Base-by-base conservation (phyloP, 2,329 filamentous ascomycete genomes). In the Colletotrichum melonis region DNA sequence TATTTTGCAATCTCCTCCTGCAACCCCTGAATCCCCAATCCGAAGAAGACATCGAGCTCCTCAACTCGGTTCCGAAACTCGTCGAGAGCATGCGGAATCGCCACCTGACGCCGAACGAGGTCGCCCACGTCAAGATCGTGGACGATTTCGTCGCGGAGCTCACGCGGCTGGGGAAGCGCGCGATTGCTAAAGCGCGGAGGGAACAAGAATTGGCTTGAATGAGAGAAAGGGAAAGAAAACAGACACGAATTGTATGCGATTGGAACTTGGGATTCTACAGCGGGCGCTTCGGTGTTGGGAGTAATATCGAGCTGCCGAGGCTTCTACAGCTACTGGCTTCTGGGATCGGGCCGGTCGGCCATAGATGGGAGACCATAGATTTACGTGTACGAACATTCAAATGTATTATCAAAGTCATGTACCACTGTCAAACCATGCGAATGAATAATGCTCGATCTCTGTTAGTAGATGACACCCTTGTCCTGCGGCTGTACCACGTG, bases 1-100 rank as follows among this genome's bases (percentile, higher is more conserved):
- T 91, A 0, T 91, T 91, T 76, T 88, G 86, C 80, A 88, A 87
- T 72, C 84, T 90, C 35, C 79, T 91, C 0, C 80, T 83, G 26
- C 82, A 87, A 35, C 89, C 89, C 0, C 79, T 84, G 0, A 80
- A 86, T 30, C 79, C 83, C 0, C 79, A 84, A 30, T 83, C 87
- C 0, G 76, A 80, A 1, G 78, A 82, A 3, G 89, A 91, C 68
- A 76, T 90, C 5, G 82, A 83, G 5, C 80, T 89, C 0, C 80
- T 91, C 1, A 79, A 79, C 3, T 80, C 81, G 16, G 82, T 85
- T 0, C 83, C 84, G 0, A 78, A 82, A 0, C 81, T 90, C 42
- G 83, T 90, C 54, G 81, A 82, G 32, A 81, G 80, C 5, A 82
- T 86, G 75, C 80, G 80, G 0, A 78, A 78, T 0, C 70, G 74